Percentiles rank a stretch among this genome's conserved stretches.
These are phyloP conservation scores for Monilinia polystroma DNA, from an alignment of 2,329 filamentous ascomycete genomes.

Conservation along the genomic window DNA sequence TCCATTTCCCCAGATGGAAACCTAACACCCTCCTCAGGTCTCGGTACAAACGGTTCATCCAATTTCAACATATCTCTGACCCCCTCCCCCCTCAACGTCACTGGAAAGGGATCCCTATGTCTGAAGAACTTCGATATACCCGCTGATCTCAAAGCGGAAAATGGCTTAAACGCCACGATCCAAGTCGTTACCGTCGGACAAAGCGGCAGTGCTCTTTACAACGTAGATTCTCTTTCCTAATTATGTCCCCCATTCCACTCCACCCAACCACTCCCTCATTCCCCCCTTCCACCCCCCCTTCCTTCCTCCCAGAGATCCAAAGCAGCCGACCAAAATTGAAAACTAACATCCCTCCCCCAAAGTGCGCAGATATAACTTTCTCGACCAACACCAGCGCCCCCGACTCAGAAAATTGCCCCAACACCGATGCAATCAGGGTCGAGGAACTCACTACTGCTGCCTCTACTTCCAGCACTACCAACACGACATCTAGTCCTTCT, in stretches of 20 bases:
- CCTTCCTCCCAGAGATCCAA: not conserved
- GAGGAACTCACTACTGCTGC: not conserved
- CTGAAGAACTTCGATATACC: conserved; percentile 23
- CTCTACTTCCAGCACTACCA: not conserved
- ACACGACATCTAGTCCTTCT: not conserved
- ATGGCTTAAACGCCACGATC: conserved; percentile 23
- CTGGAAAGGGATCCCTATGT: conserved; percentile 20
- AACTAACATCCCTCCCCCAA: not conserved
- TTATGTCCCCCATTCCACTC: not conserved
- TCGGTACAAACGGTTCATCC: conserved; percentile 22
- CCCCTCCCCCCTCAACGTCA: conserved; percentile 21
- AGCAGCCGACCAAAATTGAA: not conserved
- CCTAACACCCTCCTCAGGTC: conserved; percentile 7
- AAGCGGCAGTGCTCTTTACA: conserved; percentile 25
- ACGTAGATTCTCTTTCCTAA: conserved; percentile 5
- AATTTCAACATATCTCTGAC: conserved; percentile 25
- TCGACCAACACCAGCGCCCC: not conserved
- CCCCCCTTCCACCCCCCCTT: too few relatives aligned
- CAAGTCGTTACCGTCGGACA: conserved; percentile 24
- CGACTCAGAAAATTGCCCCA: conserved; percentile 4
- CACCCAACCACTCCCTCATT: not conserved
- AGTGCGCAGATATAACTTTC: conserved; percentile 23
- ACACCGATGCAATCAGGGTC: not conserved
- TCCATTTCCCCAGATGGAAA: not conserved
- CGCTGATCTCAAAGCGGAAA: conserved; percentile 3